Percentiles rank a stretch among this genome's conserved stretches.
Evolutionary conservation across 495 filamentous ascomycete genomes (phyloP).

Genomic region (Margaritispora aquatica): DNA sequence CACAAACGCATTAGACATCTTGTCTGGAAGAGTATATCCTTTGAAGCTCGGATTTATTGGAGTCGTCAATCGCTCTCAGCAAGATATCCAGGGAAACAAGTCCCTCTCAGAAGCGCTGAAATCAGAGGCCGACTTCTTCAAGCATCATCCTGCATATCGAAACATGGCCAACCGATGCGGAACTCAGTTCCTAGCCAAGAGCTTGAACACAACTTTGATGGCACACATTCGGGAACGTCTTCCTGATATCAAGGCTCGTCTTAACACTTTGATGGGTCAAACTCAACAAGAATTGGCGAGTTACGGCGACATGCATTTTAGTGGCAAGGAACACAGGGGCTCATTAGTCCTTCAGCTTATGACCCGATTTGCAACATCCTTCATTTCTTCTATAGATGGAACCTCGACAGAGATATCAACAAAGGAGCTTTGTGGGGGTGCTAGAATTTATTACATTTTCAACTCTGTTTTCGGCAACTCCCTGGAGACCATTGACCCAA

Average conservation of each 20-base stretch:
- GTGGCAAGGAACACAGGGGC: constrained; percentile 92
- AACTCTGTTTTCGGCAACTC: constrained; percentile 99
- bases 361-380: constrained; percentile 96
- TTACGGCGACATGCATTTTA: constrained; percentile 97
- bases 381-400: constrained; percentile 98
- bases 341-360: constrained; percentile 94
- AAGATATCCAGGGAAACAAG: constrained; percentile 96
- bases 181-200: constrained; percentile 93
- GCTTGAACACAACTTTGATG: constrained; percentile 92
- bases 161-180: constrained; percentile 94
- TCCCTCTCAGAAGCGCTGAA: constrained; percentile 82
- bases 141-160: constrained; percentile 91
- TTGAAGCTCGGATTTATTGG: constrained; percentile 97
- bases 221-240: constrained; percentile 90
- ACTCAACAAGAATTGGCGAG: constrained; percentile 98
- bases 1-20: constrained; percentile 94
- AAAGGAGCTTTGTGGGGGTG: constrained; percentile 95
- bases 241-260: constrained; percentile 94
- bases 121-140: constrained; percentile 92
- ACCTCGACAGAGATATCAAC: constrained; percentile 98
- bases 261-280: constrained; percentile 98
- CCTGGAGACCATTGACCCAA: constrained; percentile 91
- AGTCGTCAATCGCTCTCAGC: constrained; percentile 95
- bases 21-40: constrained; percentile 93
- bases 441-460: constrained; percentile 99